Evolutionary conservation across 176 grass and related monocot species (phyloP), one percentile per base, ranked within the genome.

Genomic region (Calamus simplicifolius): DNA sequence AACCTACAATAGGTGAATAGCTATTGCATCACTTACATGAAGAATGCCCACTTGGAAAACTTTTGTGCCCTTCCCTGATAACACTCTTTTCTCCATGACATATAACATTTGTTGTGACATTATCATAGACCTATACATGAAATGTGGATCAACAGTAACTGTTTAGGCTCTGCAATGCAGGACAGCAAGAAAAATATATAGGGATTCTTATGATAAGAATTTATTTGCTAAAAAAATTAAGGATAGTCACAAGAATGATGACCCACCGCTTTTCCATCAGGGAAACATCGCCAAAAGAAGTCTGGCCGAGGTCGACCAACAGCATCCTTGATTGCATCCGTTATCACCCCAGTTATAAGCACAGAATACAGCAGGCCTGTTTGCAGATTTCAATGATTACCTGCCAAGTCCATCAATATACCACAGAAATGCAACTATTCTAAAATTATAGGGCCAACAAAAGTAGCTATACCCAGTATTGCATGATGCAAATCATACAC

Each of bases 201-300:
- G 6, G 35, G 35, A 43, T 43, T 19, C 7, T 16, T 21, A 21
- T 10, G 53, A 13, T 18, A 65, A 16, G 26, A 65, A 3, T 50
- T 51, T 25, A 52, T 21, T 62, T 48, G 50, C 16, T 54, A 55
- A 75, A 61, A 51, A 65, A 54, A 62, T 49, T 7, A 43, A 43
- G 35, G 8, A 30, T 31, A 27, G 16, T 51, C 17, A 38, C 35
- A 43, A 43, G 35, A 43, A 43, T 43, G 12, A 63, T 62, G 16
- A 52, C 62, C 62, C 67, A 98, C 93, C 69, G 75, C 93, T 61
- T 76, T 88, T 61, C 93, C 93, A 85, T 98, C 79, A 68, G 93
- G 93, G 73, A 98, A 98, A 79, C 93, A 97, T 6, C 87, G 87
- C 93, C 92, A 97, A 65, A 88, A 97, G 71, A 97, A 97, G 85